Conservation (phyloP, 495 filamentous ascomycete genomes). For the Aspergillus mulundensis region DNA sequence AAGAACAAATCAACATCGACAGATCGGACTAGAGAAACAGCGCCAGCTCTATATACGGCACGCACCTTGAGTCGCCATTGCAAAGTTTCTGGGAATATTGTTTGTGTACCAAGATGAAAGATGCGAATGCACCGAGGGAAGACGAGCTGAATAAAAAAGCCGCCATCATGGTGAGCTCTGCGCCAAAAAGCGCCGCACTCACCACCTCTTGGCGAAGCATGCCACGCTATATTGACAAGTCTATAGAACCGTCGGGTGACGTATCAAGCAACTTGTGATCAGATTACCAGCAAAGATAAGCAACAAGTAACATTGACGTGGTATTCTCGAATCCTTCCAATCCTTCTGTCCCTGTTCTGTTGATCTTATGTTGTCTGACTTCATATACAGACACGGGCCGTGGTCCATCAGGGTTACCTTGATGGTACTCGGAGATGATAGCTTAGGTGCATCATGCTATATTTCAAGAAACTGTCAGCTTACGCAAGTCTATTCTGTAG, state of each 20-base stretch:
- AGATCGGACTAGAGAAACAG: not conserved
- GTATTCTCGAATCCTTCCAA: not conserved
- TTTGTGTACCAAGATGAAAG: not conserved
- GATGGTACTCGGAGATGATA: too few species aligned
- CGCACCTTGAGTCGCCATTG: not conserved
- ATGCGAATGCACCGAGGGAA: not conserved
- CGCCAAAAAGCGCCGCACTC: not conserved
- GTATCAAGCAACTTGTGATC: not conserved
- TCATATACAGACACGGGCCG: not conserved
- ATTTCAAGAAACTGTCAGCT: too few species aligned
- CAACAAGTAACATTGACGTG: not conserved
- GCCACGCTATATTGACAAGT: not conserved
- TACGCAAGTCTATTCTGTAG: too few species aligned
- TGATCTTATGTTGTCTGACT: not conserved
- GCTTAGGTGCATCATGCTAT: too few species aligned
- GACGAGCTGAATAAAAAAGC: not conserved
- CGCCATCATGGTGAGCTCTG: not conserved
- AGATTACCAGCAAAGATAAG: not conserved
- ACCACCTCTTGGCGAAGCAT: not conserved
- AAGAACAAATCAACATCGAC: not conserved
- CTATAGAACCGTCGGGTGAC: not conserved
- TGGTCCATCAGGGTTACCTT: not conserved
- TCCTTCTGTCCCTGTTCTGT: conserved; percentile 1
- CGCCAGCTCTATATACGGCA: not conserved
- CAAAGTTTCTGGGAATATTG: not conserved